Conservation (phyloP, 2,329 filamentous ascomycete genomes). For the Aspergillus sclerotialis region DNA sequence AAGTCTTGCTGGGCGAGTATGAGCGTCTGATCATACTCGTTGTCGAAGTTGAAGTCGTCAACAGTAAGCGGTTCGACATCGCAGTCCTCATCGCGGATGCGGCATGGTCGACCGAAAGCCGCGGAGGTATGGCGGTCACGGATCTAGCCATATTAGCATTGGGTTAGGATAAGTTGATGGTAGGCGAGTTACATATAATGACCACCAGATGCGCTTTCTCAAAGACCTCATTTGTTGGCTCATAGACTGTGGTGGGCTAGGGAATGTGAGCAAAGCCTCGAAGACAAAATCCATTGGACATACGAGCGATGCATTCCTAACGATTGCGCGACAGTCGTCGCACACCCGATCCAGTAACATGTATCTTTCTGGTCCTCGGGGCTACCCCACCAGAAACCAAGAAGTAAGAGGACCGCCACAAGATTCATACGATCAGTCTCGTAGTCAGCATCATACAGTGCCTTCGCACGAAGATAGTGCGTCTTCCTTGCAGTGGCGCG, state of each 20-base stretch:
- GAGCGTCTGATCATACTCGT: constrained; percentile 3
- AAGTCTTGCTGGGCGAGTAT: constrained; percentile 6
- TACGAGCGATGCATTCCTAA: constrained; percentile 16
- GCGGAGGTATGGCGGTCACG: constrained; percentile 16
- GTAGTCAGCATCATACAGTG: constrained; percentile 17
- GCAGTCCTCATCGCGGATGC: constrained; percentile 19
- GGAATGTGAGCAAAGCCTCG: not conserved
- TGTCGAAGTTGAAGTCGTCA: constrained; percentile 15
- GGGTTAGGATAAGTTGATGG: not conserved
- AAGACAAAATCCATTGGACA: not conserved
- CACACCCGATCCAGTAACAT: constrained; percentile 14
- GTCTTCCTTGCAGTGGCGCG: constrained; percentile 14
- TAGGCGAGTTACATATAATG: constrained; percentile 2
- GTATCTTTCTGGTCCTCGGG: constrained; percentile 17
- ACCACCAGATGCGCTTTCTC: constrained; percentile 14
- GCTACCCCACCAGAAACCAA: constrained; percentile 18
- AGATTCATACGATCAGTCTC: constrained; percentile 12
- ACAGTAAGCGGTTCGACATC: constrained; percentile 16
- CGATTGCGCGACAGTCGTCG: constrained; percentile 10
- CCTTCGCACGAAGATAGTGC: constrained; percentile 17
- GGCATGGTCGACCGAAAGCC: constrained; percentile 18
- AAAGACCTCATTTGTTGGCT: constrained; percentile 5
- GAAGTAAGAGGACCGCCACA: constrained; percentile 11
- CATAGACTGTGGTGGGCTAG: constrained; percentile 2
- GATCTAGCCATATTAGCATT: constrained; percentile 6